Base-by-base conservation (phyloP, 2,329 filamentous ascomycete species). In the Microthyrium microscopicum region DNA sequence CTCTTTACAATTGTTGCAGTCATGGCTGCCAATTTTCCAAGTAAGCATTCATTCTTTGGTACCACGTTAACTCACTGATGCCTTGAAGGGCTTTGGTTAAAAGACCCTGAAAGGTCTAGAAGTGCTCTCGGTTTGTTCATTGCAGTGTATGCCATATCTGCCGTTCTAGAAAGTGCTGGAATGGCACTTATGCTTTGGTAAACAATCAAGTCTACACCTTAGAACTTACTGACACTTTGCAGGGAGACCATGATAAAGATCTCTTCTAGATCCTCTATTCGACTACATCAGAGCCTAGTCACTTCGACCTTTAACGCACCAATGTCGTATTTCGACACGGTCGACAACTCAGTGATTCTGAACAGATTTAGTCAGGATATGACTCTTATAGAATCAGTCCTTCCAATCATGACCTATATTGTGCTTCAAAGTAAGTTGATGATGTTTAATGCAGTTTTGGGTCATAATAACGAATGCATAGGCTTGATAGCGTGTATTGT, bases 401-500 rank as follows among this genome's bases (percentile, higher is more conserved):
- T 37, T 5, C 34, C 34, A 5, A 20, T 31, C 9, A 6, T 9
- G 9, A 8, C 15, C 8, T 18, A 20, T 21, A 8, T 18, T 7
- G 6, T 31, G 19, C 18, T 21, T 31, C 9, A 6, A 20, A 25
- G 22, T 25, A n/a, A n/a, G n/a, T n/a, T n/a, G n/a, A n/a, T n/a
- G n/a, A n/a, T n/a, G n/a, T n/a, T n/a, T n/a, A n/a, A n/a, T n/a
- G n/a, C n/a, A n/a, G n/a, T n/a, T n/a, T n/a, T n/a, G n/a, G n/a
- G n/a, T n/a, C n/a, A n/a, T n/a, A n/a, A n/a, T n/a, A n/a, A n/a
- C n/a, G n/a, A n/a, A n/a, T n/a, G 66, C 1, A 47, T 52, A 6
- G 65, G 65, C 0, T 41, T 69, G 11, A 7, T 26, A 11, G 9
- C 31, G 5, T 26, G 7, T 13, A 27, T 25, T 17, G 18, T 33